Conservation (phyloP, 331 rosid genomes). For the Cydonia oblonga region DNA sequence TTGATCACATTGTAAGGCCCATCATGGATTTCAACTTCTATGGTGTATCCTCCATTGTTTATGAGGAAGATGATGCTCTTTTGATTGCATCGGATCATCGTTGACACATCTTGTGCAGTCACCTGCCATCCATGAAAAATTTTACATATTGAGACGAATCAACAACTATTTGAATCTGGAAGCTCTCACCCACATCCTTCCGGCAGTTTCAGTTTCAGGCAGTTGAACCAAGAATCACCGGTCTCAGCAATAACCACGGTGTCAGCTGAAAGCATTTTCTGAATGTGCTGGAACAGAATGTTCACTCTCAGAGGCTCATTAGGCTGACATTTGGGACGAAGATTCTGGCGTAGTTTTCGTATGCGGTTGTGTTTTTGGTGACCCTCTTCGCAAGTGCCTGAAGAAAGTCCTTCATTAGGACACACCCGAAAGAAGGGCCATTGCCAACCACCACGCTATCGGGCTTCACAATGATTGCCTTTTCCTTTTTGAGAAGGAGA, state of each 20-base stretch:
- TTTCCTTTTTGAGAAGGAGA: constrained; percentile 34
- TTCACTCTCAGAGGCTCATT: constrained; percentile 36
- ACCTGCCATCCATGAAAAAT: background rate
- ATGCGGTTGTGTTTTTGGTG: constrained; percentile 26
- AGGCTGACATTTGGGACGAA: constrained; percentile 26
- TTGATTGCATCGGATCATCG: constrained; percentile 25
- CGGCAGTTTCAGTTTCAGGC: constrained; percentile 34
- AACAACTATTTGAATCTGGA: constrained; percentile 17
- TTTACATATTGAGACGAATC: background rate
- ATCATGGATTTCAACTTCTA: constrained; percentile 44
- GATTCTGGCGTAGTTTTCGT: constrained; percentile 32
- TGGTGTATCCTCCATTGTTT: constrained; percentile 46
- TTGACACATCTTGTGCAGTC: constrained; percentile 45
- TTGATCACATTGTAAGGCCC: constrained; percentile 46
- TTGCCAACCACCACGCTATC: constrained; percentile 25
- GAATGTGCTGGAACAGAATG: constrained; percentile 31
- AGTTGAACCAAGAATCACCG: constrained; percentile 47
- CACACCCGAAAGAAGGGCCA: constrained; percentile 39
- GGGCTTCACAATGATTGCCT: constrained; percentile 37
- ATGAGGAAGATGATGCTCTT: constrained; percentile 32
- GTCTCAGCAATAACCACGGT: constrained; percentile 38
- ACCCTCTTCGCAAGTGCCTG: constrained; percentile 26
- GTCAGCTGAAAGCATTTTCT: constrained; percentile 33
- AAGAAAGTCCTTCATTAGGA: constrained; percentile 41
- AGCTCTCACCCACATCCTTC: constrained; percentile 44